Conservation (phyloP, 169 alveolate species). For the Plasmodium adleri region DNA sequence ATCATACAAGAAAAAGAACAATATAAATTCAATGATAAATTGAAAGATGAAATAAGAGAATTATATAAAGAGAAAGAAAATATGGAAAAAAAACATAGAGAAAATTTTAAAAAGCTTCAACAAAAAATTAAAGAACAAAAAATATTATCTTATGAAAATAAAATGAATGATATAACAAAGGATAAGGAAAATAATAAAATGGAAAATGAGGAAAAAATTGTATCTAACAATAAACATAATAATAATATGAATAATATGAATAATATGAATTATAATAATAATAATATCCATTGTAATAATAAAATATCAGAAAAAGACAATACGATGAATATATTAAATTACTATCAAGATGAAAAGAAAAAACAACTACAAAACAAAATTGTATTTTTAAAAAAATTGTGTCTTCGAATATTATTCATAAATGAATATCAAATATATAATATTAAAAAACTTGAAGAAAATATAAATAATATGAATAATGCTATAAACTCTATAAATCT, state of each 20-base stretch:
- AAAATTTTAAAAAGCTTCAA: conserved; percentile 61
- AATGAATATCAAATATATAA: conserved; percentile 74
- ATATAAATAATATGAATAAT: conserved; percentile 73
- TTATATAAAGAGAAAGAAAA: conserved; percentile 64
- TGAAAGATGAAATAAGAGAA: conserved; percentile 48
- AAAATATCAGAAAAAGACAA: not conserved
- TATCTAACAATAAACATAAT: conserved; percentile 5
- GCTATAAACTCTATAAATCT: conserved; percentile 70
- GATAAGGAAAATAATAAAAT: conserved; percentile 26
- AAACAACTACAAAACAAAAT: conserved; percentile 48
- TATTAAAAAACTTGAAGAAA: conserved; percentile 61
- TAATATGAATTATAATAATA: not conserved
- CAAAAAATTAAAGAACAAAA: conserved; percentile 76
- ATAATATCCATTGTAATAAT: not conserved
- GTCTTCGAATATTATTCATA: conserved; percentile 53
- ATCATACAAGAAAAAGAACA: conserved; percentile 56
- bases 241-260: not conserved
- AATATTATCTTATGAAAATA: conserved; percentile 64
- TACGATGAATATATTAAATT: not conserved
- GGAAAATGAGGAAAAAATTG: conserved; percentile 1
- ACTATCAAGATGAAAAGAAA: conserved; percentile 67
- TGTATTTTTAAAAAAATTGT: conserved; percentile 51
- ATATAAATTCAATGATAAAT: conserved; percentile 9
- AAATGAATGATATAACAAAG: conserved; percentile 48
- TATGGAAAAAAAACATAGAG: conserved; percentile 74